Base-by-base conservation (phyloP, 1,284 basidiomycete genomes). In the Ustilago shanxiensis region DNA sequence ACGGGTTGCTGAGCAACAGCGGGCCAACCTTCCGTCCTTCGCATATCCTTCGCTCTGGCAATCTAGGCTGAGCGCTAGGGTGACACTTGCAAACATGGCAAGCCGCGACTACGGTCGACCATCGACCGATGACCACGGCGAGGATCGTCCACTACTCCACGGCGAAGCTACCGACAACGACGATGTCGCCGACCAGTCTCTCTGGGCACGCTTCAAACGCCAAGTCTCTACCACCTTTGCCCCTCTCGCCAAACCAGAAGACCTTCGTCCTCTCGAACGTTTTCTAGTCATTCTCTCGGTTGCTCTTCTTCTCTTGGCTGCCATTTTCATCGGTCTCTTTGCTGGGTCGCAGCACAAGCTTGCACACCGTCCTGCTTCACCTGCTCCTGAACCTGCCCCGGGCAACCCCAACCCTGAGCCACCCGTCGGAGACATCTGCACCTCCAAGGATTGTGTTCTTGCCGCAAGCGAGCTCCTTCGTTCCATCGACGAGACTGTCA, bases 241-340 rank as follows among this genome's bases (percentile, higher is more conserved):
- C n/a, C 79, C 77, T 8, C 76, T 83, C 45, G 70, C 77, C 47
- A 71, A 82, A 26, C 85, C 92, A 66, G 91, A 93, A 77, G 91
- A 93, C 1, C 89, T 95, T 37, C 94, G 93, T 0, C 89, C 91
- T n/a, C 89, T 97, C 70, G 92, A 94, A 66, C 93, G 94, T 87
- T 88, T 94, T 61, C 90, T 98, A 1, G 90, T 94, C 16, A 88
- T 91, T 16, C 87, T 93, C 53, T 90, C 91, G 0, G 89, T 98
- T 66, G 82, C 93, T 33, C 89, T 98, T 61, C 89, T 98, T 9
- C 88, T 98, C 39, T 88, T 95, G 57, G 91, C 91, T 71, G 92
- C 93, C 22, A 90, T 94, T 24, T 96, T 97, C 87, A 91, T 95
- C 74, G 96, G 96, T 10, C 89, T 99, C 7, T 98, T 96, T 58